phyloP scores from a whole-genome alignment of 345 rosid species.

The Camelina hispida region DNA sequence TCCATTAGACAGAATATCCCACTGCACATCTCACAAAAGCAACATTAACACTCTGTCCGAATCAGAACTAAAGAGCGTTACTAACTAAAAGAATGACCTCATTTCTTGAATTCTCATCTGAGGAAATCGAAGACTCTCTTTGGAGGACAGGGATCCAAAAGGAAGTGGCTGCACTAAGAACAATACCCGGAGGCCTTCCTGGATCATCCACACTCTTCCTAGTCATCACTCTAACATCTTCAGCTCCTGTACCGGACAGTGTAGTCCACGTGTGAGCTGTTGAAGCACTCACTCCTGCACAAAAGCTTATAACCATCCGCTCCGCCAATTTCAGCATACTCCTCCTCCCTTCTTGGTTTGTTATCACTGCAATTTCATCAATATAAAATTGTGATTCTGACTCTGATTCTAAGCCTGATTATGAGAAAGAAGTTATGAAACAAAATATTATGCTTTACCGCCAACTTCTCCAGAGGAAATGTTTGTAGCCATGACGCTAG shows the following conservation, averaged over 20 bases:
- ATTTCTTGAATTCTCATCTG: constrained; percentile 81
- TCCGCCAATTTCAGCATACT: constrained; percentile 94
- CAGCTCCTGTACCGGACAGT: constrained; percentile 86
- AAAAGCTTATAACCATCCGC: constrained; percentile 89
- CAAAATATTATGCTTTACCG: constrained; percentile 46
- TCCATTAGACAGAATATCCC: constrained; percentile 97
- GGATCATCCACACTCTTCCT: constrained; percentile 94
- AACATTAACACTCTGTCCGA: background rate
- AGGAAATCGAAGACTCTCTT: constrained; percentile 83
- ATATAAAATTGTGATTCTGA: background rate
- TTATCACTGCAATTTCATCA: constrained; percentile 44
- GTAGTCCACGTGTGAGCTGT: constrained; percentile 93
- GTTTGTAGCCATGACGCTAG: constrained; percentile 88
- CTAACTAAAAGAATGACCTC: constrained; percentile 54
- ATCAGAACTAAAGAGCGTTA: background rate
- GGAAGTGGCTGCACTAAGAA: constrained; percentile 94
- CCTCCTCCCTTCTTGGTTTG: constrained; percentile 83
- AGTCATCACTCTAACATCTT: constrained; percentile 95
- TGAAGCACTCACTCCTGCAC: constrained; percentile 92
- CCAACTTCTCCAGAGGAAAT: constrained; percentile 72
- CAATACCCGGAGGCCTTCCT: constrained; percentile 94
- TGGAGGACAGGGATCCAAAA: constrained; percentile 95
- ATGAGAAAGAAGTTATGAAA: background rate
- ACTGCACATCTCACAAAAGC: constrained; percentile 50
- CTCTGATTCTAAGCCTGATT: background rate